Conservation (phyloP, 2,329 filamentous ascomycete species). For the Xylariaceae sp. region DNA sequence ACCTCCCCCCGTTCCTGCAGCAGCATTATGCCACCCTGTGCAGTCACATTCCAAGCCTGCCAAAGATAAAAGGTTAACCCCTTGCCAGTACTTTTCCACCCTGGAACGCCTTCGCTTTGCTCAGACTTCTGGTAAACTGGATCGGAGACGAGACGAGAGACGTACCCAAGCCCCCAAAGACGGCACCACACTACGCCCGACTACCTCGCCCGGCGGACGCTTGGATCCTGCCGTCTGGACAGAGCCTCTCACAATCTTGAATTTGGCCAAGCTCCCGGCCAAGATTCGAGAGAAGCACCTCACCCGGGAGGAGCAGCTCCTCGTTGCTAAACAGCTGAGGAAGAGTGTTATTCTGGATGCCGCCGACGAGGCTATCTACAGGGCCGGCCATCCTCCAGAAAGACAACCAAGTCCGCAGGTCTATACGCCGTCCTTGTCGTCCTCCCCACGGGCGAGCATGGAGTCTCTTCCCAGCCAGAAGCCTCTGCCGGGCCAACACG, state of each 20-base stretch:
- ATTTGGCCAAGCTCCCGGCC: slow-evolving; percentile 58
- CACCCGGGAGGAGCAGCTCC: slow-evolving; percentile 56
- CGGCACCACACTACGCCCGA: slow-evolving; percentile 6
- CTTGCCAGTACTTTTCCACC: slow-evolving; percentile 55
- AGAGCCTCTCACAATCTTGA: slow-evolving; percentile 48
- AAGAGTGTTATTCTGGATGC: slow-evolving; percentile 48
- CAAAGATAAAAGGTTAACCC: too few species aligned
- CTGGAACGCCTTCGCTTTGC: slow-evolving; percentile 51
- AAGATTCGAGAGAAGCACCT: slow-evolving; percentile 61
- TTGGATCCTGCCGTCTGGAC: slow-evolving; percentile 18
- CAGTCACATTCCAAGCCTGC: too few species aligned
- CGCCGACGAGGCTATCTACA: slow-evolving; percentile 44
- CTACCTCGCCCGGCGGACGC: slow-evolving; percentile 13
- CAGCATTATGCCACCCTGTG: too few species aligned
- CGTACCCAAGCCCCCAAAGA: not conserved
- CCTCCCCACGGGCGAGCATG: slow-evolving; percentile 19
- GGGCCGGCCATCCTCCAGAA: slow-evolving; percentile 30
- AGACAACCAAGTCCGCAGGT: slow-evolving; percentile 24
- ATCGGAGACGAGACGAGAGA: slow-evolving; percentile 3
- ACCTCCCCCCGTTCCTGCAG: too few species aligned
- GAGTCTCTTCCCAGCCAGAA: slow-evolving; percentile 16
- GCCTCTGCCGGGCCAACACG: slow-evolving; percentile 16
- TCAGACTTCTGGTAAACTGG: slow-evolving; percentile 31
- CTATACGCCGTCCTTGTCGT: slow-evolving; percentile 21
- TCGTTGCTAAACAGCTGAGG: slow-evolving; percentile 43